These are phyloP conservation scores for Nicotiana knightiana DNA, from an alignment of 257 asterid genomes.

Conservation along the genomic window DNA sequence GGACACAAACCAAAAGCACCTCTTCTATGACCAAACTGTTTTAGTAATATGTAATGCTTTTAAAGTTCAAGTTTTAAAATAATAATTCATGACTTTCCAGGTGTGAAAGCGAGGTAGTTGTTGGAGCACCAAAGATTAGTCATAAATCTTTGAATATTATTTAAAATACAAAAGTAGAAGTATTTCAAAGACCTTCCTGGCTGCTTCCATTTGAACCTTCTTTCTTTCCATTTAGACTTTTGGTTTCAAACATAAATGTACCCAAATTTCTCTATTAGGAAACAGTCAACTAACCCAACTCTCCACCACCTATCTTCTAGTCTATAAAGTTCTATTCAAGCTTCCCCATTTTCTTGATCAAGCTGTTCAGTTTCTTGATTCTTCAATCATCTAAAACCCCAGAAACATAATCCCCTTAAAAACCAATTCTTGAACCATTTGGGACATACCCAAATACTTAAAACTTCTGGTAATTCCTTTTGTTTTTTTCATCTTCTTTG, in stretches of 20 bases:
- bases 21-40: not conserved
- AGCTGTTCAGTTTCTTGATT: not conserved
- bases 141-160: not conserved
- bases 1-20: not conserved
- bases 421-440: not conserved
- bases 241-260: not conserved
- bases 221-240: not conserved
- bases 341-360: not conserved
- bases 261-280: not conserved
- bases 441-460: not conserved
- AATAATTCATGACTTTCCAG: not conserved
- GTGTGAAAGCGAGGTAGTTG: not conserved
- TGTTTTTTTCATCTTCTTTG: not conserved
- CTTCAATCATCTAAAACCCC: not conserved
- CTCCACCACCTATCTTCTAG: not conserved
- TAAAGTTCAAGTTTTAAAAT: not conserved
- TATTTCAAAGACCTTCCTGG: not conserved
- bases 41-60: not conserved
- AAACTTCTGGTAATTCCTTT: not conserved
- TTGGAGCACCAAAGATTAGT: constrained; percentile 8
- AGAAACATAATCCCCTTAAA: not conserved
- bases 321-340: not conserved
- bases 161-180: not conserved
- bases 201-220: not conserved
- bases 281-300: not conserved